phyloP scores from a whole-genome alignment of 106 monocot species.

The Dioscorea dumetorum region DNA sequence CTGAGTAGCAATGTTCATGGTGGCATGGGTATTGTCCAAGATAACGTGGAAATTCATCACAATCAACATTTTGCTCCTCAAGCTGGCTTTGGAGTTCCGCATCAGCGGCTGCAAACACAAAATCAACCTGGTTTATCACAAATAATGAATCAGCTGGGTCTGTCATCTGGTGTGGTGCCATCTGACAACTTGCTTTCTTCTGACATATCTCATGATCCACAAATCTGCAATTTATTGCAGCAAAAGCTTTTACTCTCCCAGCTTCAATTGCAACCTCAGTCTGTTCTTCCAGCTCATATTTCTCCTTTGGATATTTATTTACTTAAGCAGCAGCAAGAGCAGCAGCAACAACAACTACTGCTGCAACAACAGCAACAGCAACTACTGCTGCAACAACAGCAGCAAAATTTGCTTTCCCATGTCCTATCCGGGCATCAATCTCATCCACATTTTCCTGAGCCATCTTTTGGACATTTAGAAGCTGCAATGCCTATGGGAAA shows the following conservation, averaged over 20 bases:
- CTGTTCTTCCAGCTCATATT: conserved; percentile 34
- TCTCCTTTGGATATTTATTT: conserved; percentile 51
- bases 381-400: conserved; percentile 32
- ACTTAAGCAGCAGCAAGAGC: conserved; percentile 57
- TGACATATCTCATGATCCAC: conserved; percentile 72
- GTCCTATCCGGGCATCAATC: conserved; percentile 38
- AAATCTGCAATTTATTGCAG: conserved; percentile 46
- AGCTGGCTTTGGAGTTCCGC: conserved; percentile 32
- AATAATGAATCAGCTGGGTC: conserved; percentile 26
- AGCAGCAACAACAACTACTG: conserved; percentile 35
- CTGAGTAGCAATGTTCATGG: conserved; percentile 21
- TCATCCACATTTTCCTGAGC: conserved; percentile 33
- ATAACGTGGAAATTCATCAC: conserved; percentile 30
- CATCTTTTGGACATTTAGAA: conserved; percentile 28
- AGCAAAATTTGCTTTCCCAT: conserved; percentile 53
- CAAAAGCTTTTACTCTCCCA: conserved; percentile 72
- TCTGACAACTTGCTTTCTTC: conserved; percentile 51
- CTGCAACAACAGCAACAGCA: conserved; percentile 5
- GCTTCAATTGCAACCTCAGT: conserved; percentile 56
- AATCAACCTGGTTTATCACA: conserved; percentile 35
- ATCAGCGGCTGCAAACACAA: conserved; percentile 32
- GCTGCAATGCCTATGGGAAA: conserved; percentile 19
- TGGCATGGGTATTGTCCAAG: conserved; percentile 36
- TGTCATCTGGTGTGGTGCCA: conserved; percentile 23
- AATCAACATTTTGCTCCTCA: conserved; percentile 42